Evolutionary conservation across 176 grass and related monocot genomes (phyloP), one percentile per base, ranked within the genome.

Genomic region (Oryza meridionalis): DNA sequence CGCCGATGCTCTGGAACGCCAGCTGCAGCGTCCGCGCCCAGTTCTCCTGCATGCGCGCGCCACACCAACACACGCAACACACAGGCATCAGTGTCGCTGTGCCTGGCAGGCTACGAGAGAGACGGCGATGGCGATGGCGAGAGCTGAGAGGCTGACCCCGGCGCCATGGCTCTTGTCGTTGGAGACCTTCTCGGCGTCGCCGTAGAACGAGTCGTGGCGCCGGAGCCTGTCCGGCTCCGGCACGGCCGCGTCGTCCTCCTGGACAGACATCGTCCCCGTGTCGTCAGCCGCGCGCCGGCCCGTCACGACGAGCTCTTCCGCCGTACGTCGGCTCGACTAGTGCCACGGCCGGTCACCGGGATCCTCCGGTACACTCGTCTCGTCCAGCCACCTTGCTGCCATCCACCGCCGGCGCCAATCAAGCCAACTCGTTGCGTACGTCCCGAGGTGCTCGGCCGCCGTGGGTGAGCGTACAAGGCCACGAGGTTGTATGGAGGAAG

Each of bases 1-100:
- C 37, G 14, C 92, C 90, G 58, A 94, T 82, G 82, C 89, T 89
- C 84, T 94, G 92, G 78, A 94, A 94, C 25, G 92, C 87, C 77
- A 94, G 90, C 16, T 49, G 79, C 88, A 89, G 59, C 49, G 89
- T 91, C 55, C 37, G 27, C 25, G 44, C 33, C 89, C 89, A 91
- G 85, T 72, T 79, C 27, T 59, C 88, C 88, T 90, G 75, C 29
- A 31, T 90, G 75, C 22, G 16, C 37, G 29, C 29, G 29, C 29
- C 29, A 31, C 67, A 59, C 25, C 50, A 17, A 61, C 58, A 61
- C 58, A 61, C 58, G 24, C 21, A 21, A 32, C 32, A 27, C 58
- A 21, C 51, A 0, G 21, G 58, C 2, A 21, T 62, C 9, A 62
- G 58, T 24, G 21, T 62, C 33, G 4, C 55, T 3, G 21, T 22